Evolutionary conservation across 805 yeast species (phyloP).

Genomic region (Teunomyces barrocoloradensis): DNA sequence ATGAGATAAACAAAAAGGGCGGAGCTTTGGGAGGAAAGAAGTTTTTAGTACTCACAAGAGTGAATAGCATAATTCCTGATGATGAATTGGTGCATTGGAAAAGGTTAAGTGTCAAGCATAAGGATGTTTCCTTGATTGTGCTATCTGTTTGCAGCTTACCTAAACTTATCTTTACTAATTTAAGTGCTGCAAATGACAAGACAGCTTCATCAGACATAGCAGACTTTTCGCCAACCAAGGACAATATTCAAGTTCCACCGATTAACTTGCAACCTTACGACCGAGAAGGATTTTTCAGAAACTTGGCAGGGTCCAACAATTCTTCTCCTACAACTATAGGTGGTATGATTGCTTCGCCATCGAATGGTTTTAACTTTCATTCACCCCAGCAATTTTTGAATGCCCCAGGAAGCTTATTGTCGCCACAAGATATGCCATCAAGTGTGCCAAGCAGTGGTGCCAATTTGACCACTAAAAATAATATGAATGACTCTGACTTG

Average conservation of each 20-base stretch:
- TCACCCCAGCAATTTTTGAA: constrained; percentile 38
- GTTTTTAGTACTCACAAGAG: constrained; percentile 64
- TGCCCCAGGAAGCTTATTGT: constrained; percentile 30
- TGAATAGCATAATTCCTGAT: constrained; percentile 74
- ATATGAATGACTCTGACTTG: constrained; percentile 3
- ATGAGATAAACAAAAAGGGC: constrained; percentile 29
- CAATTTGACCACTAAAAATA: neutral
- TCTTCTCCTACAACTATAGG: constrained; percentile 23
- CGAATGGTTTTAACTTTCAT: constrained; percentile 28
- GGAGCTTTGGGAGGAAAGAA: constrained; percentile 47
- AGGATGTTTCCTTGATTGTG: constrained; percentile 60
- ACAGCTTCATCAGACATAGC: neutral
- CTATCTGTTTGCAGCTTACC: constrained; percentile 64
- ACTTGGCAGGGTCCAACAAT: constrained; percentile 10
- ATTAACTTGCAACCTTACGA: neutral
- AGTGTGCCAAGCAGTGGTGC: constrained; percentile 4
- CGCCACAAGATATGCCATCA: constrained; percentile 25
- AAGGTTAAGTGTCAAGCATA: constrained; percentile 58
- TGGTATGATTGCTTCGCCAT: constrained; percentile 29
- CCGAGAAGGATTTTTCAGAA: constrained; percentile 4
- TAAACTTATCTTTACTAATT: constrained; percentile 31
- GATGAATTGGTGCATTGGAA: constrained; percentile 82
- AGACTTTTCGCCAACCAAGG: neutral
- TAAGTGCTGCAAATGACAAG: neutral
- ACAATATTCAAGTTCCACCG: neutral